Percentiles rank a stretch among this genome's conserved stretches.
Conservation (phyloP, 2,329 filamentous ascomycete species). For the Botrytis sinoallii region DNA sequence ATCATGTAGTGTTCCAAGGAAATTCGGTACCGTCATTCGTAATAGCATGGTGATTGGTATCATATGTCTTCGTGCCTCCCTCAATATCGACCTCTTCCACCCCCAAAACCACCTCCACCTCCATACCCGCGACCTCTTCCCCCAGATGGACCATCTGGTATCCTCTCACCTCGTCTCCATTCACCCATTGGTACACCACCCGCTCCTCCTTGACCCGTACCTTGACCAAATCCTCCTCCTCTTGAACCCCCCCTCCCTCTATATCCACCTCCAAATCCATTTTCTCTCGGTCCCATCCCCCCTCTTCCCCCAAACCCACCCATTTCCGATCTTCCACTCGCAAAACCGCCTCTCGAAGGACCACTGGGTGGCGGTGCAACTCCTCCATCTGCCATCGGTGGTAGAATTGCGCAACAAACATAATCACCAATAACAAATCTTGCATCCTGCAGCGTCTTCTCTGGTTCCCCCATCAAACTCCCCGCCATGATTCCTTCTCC, state of each 20-base stretch:
- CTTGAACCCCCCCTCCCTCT: conserved; percentile 39
- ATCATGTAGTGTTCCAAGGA: neutral
- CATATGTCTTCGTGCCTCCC: conserved; percentile 17
- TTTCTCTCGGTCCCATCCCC: conserved; percentile 40
- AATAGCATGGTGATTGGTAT: conserved; percentile 23
- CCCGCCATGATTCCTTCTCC: conserved; percentile 34
- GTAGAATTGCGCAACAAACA: conserved; percentile 76
- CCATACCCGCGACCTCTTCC: conserved; percentile 47
- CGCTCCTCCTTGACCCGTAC: conserved; percentile 39
- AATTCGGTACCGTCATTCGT: neutral
- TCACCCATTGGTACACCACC: conserved; percentile 49
- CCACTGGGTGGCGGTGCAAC: conserved; percentile 61
- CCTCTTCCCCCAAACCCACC: conserved; percentile 41
- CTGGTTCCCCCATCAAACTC: conserved; percentile 55
- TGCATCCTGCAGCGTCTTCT: conserved; percentile 72
- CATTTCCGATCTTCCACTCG: conserved; percentile 38
- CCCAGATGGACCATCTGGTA: conserved; percentile 50
- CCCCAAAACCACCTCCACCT: conserved; percentile 47
- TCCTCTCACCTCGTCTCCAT: conserved; percentile 63
- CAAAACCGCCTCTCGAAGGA: conserved; percentile 39
- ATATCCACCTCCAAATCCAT: conserved; percentile 38
- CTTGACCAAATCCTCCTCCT: conserved; percentile 42
- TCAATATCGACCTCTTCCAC: conserved; percentile 41
- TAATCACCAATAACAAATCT: conserved; percentile 89
- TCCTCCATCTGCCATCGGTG: conserved; percentile 69